A percentile compares a stretch with the other conserved stretches of the same genome.
Conservation (phyloP, 495 filamentous ascomycete genomes). For the Podospora comata region DNA sequence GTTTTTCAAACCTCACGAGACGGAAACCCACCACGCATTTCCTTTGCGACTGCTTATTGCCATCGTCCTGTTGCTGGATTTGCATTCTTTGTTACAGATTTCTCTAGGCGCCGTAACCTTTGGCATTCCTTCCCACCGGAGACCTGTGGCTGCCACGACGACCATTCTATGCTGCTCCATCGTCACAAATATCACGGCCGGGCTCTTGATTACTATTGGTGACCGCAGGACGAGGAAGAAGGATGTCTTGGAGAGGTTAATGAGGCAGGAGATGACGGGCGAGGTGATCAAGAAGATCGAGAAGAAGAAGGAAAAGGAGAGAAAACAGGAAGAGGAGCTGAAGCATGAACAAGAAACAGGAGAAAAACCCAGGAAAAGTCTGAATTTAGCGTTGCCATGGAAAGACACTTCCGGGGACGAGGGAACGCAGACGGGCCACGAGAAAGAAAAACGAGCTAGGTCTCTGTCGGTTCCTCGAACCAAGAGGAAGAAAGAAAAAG, state of each 20-base stretch:
- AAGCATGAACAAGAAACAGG: not conserved
- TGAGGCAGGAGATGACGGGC: constrained; percentile 67
- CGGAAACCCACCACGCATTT: constrained; percentile 73
- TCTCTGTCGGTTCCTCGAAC: not conserved
- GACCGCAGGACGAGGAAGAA: constrained; percentile 73
- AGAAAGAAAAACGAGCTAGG: not conserved
- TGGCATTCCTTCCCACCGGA: constrained; percentile 60
- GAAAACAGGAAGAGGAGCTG: constrained; percentile 15
- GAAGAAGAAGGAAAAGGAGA: constrained; percentile 52
- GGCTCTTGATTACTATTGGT: constrained; percentile 68
- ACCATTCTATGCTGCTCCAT: constrained; percentile 77
- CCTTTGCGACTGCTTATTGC: constrained; percentile 66
- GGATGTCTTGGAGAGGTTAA: constrained; percentile 72
- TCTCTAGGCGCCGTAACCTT: constrained; percentile 71
- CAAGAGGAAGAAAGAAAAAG: not conserved
- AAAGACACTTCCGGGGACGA: not conserved
- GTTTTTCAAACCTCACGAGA: constrained; percentile 85
- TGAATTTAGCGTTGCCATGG: not conserved
- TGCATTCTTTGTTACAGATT: constrained; percentile 71
- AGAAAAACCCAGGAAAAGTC: not conserved
- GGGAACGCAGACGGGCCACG: not conserved
- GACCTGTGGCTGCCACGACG: constrained; percentile 68
- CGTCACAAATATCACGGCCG: constrained; percentile 65
- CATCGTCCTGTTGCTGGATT: constrained; percentile 70
- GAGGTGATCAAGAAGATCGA: constrained; percentile 69